Percentiles rank a stretch among this genome's conserved stretches.
Conservation (phyloP, 2,329 filamentous ascomycete genomes). For the Thermothelomyces thermophilus region DNA sequence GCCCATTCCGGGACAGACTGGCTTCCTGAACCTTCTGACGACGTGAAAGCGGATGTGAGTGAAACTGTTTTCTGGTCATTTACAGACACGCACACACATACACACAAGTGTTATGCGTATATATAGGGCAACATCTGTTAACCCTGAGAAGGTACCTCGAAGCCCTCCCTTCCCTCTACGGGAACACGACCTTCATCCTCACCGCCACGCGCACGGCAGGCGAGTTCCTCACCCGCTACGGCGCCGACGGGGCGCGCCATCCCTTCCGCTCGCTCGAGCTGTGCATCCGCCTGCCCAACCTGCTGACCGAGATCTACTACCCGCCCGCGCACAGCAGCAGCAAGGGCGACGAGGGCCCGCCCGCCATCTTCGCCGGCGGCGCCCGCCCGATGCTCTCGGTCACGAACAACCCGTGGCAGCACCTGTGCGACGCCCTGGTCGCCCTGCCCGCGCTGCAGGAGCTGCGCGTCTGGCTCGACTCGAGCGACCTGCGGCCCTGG, state of each 20-base stretch:
- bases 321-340: constrained; percentile 6
- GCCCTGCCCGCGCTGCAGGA: constrained; percentile 22
- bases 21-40: constrained; percentile 20
- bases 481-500: constrained; percentile 28
- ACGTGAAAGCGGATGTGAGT: constrained; percentile 28
- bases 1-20: background rate
- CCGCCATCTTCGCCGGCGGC: constrained; percentile 13
- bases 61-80: background rate
- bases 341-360: constrained; percentile 12
- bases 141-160: constrained; percentile 25
- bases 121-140: background rate
- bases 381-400: constrained; percentile 12
- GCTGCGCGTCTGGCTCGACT: constrained; percentile 28
- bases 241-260: constrained; percentile 8
- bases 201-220: constrained; percentile 24
- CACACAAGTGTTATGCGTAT: no score
- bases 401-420: constrained; percentile 26
- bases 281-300: constrained; percentile 22
- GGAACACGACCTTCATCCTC: constrained; percentile 27
- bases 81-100: no score
- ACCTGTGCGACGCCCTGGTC: constrained; percentile 22
- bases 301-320: constrained; percentile 28
- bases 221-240: constrained; percentile 23
- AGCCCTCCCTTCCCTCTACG: constrained; percentile 23
- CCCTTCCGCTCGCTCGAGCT: constrained; percentile 26